Evolutionary conservation across 805 yeast species (phyloP), one percentile per base, ranked within the genome.

Genomic region (Wickerhamomyces strasburgensis): DNA sequence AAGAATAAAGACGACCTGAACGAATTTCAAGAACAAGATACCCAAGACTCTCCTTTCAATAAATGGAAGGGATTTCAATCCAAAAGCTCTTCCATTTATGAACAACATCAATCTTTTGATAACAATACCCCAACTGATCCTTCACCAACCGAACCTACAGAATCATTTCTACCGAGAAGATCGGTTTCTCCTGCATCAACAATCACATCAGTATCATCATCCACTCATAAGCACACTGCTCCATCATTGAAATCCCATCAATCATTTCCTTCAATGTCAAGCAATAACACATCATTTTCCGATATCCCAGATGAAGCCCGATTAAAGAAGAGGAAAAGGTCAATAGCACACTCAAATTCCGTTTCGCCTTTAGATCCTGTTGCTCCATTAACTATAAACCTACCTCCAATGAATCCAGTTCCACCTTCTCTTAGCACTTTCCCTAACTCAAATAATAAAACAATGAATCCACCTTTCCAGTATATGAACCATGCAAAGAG

Each of bases 401-500:
- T 61, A 3, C 75, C 77, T 14, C 67, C 69, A 3, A 43, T 65
- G 48, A 66, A 70, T 37, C 68, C 72, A 3, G 48, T 53, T 3
- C 39, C 48, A 3, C 66, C 68, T 3, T 53, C 69, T 0, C 32
- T 63, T 13, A 56, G 58, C 39, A 41, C 57, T 11, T 65, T 65
- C 44, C 67, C 61, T 44, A 25, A 35, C 31, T 39, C 47, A 30
- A 27, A 38, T 4, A 29, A 26, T 9, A 45, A 32, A 30, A 40
- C 31, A 26, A 49, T 31, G 26, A 47, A 40, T 7, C 47, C 48
- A 17, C 63, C 69, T 4, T 73, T 75, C 52, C 75, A 70, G 33
- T 78, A 78, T 49, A 64, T 76, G 50, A 69, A 78, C 1, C 77
- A 70, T 43, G 72, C 68, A 33, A 73, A 73, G 44, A 62, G 86